These are phyloP conservation scores for Isabelozyma gotoi DNA, from an alignment of 805 yeast species.

Conservation along the genomic window DNA sequence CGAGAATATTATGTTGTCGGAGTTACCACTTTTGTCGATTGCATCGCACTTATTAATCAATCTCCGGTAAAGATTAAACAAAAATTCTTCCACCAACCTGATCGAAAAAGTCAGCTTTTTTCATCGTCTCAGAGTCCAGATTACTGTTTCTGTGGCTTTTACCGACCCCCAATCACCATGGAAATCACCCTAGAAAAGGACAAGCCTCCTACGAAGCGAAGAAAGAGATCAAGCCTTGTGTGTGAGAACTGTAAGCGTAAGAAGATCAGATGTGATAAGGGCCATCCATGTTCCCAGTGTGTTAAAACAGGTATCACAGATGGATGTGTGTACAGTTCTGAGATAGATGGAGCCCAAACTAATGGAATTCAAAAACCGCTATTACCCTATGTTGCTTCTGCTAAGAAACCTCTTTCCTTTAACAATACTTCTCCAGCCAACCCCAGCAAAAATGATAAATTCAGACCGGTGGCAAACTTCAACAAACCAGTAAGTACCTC, in stretches of 20 bases:
- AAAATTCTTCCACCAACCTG: too few species aligned
- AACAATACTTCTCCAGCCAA: not conserved
- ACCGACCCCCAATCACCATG: too few species aligned
- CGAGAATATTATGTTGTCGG: too few species aligned
- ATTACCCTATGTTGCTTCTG: conserved; percentile 17
- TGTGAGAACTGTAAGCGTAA: conserved; percentile 31
- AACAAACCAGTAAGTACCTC: not conserved
- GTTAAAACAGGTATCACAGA: conserved; percentile 23
- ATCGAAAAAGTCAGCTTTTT: too few species aligned
- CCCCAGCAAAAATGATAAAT: not conserved
- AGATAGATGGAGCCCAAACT: not conserved
- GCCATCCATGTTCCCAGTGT: conserved; percentile 34
- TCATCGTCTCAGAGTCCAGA: too few species aligned
- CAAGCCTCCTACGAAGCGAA: conserved; percentile 9
- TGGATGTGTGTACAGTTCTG: conserved; percentile 9
- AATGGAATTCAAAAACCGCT: not conserved
- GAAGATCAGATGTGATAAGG: conserved; percentile 35
- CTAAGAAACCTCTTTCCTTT: conserved; percentile 16
- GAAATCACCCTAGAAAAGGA: too few species aligned
- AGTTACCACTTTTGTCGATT: too few species aligned
- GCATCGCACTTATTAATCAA: too few species aligned
- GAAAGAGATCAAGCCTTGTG: conserved; percentile 37
- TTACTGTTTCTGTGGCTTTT: too few species aligned
- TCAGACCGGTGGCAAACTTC: not conserved
- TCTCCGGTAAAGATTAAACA: too few species aligned